Evolutionary conservation across 495 filamentous ascomycete genomes (phyloP), one percentile per base, ranked within the genome.

Genomic region (Bombardia bombarda): DNA sequence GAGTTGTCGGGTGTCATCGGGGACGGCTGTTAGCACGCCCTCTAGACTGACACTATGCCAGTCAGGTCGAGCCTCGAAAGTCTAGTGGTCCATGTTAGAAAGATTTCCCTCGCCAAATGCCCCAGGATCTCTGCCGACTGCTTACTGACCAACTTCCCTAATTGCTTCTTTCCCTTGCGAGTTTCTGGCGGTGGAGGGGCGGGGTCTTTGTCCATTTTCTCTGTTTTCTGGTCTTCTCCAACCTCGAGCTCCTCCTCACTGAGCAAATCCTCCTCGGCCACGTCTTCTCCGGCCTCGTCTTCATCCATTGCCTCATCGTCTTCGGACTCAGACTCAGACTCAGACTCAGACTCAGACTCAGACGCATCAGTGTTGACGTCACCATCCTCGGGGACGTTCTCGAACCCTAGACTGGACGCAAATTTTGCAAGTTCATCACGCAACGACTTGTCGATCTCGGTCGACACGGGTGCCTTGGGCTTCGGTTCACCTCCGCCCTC

Each of bases 1-100:
- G 40, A 81, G 68, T 24, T 75, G 63, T 24, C 72, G 53, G 25
- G 67, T 61, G 47, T 74, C 57, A 45, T 72, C 61, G 41, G 75
- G 69, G 13, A 66, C 51, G 21, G 57, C 49, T 4, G 55, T 45
- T 7, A 72, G 62, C 7, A 90, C 62, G 7, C 63, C 52, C 32
- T 83, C 80, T 26, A 90, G 72, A 43, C 70, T 59, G 28, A 73
- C 69, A 34, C 77, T 73, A 60, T 95, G 84, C 90, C 90, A 97
- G 55, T 95, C 90, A 35, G 87, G 78, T 43, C 84, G 75, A 26
- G 87, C 84, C 45, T 78, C 67, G 51, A 94, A 82, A 10, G 79
- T 67, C 86, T 90, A 28, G 46, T 44, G 12, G 5, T 21, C 2
- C 12, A 42, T 34, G 38, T 56, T 45, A 55, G 52, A 10, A 33